Base-by-base conservation (phyloP, 306 rosid species). In the Herpetospermum pedunculosum region DNA sequence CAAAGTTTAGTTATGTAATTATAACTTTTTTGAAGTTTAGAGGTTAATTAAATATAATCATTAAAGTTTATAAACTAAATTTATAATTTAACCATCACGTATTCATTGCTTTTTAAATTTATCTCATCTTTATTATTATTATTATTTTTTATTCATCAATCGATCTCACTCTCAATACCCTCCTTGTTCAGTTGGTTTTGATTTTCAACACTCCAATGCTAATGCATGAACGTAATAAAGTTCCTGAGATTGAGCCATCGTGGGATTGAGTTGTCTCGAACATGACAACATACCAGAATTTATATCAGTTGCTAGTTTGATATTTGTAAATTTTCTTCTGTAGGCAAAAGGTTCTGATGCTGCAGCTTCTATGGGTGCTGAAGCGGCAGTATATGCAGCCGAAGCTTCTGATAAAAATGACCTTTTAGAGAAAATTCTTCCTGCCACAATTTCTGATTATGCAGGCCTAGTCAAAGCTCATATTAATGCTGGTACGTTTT, bases 341-440 rank as follows among this genome's bases (percentile, higher is more conserved):
- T 83, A 93, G 98, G 90, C 83, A 73, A 91, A 85, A 80, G 99
- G 97, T 76, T 85, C 96, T 74, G 96, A 91, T 80, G 97, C 99
- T 81, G 97, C 99, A 41, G 83, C 91, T 37, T 84, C 97, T n/a
- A 87, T 58, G 84, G 97, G 99, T 34, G 82, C 97, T 44, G 99
- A 91, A 84, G 99, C 99, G 30, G 90, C 88, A 64, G 96, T 94
- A 34, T 94, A 94, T 85, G 99, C 99, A 1, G 88, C 96, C 25
- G 97, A 91, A 89, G 97, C 99, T 74, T 88, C 96, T 15, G 90
- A 89, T 78, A 85, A 77, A 75, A 94, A 89, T 82, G 97, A 94
- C 73, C 96, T 94, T 65, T 81, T 94, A 29, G 99, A 94, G 86
- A 81, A 80, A 77, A 84, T 89, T 79, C 90, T 94, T 59, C 99